Evolutionary conservation across 2,329 filamentous ascomycete species (phyloP), one percentile per base, ranked within the genome.

Genomic region (Xylaria sp.): DNA sequence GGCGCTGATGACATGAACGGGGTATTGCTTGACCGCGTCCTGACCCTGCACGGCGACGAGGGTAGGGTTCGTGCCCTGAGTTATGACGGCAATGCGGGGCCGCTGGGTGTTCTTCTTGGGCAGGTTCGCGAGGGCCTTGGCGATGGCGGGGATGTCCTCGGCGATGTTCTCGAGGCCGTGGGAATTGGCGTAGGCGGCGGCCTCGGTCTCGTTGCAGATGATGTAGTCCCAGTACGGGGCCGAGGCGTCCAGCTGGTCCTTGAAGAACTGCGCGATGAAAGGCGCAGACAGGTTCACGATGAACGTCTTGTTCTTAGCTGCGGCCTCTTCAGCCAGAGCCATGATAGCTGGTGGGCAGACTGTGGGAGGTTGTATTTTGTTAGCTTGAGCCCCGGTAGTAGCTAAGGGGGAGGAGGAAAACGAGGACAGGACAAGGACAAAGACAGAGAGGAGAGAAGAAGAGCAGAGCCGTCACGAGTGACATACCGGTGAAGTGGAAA

Each of bases 241-340:
- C 63, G 92, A 91, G 76, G 90, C 90, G 82, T 97, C 93, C 56
- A 99, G 89, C 72, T 90, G 92, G 58, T 97, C 94, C 87, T 97
- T 97, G 91, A 98, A 99, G 88, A 97, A 97, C 80, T 97, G 92
- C 45, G 91, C 85, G 78, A 99, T 97, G 86, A 99, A 99, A 68
- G 96, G 96, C 8, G 96, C 96, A 60, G 93, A 96, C 69, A 99
- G 89, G 74, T 94, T 97, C 75, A 99, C 90, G 76, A 94, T 89
- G 81, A 98, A 97, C 70, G 86, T 86, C 89, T 99, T 99, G 87
- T 98, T 91, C 81, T 93, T 90, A 72, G 87, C 84, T 45, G 93
- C 94, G 66, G 96, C 95, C 83, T 98, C 92, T 82, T 97, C 91
- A 74, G 91, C 95, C 57, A 99, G 87, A 72, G 94, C 93, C 86